Percentiles rank a stretch among this genome's conserved stretches.
phyloP scores from a whole-genome alignment of 305 asterid species.

The Fraxinus latifolia region DNA sequence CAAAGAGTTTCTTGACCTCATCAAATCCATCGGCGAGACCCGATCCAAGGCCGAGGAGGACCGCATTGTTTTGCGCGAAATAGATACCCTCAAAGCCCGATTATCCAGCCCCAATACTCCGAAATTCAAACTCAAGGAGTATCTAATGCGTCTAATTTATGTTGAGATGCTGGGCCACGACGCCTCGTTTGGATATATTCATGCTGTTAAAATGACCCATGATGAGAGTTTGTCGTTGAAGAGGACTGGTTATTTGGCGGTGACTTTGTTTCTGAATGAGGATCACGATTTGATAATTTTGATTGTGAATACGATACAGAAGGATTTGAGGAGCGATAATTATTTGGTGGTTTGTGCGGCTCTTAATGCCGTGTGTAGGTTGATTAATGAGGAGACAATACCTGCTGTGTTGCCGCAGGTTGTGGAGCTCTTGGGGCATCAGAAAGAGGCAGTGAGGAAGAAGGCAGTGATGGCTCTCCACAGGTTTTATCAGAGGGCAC shows the following conservation, averaged over 20 bases:
- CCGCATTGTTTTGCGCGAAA: conserved; percentile 78
- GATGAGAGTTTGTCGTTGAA: conserved; percentile 43
- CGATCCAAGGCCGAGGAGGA: conserved; percentile 99
- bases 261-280: conserved; percentile 80
- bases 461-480: conserved; percentile 98
- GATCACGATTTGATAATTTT: conserved; percentile 94
- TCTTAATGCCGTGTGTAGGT: conserved; percentile 79
- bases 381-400: conserved; percentile 97
- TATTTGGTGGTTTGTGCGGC: conserved; percentile 89
- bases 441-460: conserved; percentile 94
- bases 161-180: conserved; percentile 98
- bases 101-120: conserved; percentile 75
- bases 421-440: conserved; percentile 81
- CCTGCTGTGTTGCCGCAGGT: conserved; percentile 96
- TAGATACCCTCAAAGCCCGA: conserved; percentile 72
- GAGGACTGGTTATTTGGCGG: conserved; percentile 91
- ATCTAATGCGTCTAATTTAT: conserved; percentile 70
- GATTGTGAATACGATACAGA: conserved; percentile 97
- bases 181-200: conserved; percentile 92
- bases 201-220: conserved; percentile 85
- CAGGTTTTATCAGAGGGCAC: conserved; percentile 77
- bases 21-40: conserved; percentile 92
- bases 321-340: conserved; percentile 95
- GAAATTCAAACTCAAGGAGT: conserved; percentile 90
- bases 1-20: conserved; percentile 85